Percentiles rank a stretch among this genome's conserved stretches.
Conservation (phyloP, 305 asterid genomes). For the Fraxinus sp. region DNA sequence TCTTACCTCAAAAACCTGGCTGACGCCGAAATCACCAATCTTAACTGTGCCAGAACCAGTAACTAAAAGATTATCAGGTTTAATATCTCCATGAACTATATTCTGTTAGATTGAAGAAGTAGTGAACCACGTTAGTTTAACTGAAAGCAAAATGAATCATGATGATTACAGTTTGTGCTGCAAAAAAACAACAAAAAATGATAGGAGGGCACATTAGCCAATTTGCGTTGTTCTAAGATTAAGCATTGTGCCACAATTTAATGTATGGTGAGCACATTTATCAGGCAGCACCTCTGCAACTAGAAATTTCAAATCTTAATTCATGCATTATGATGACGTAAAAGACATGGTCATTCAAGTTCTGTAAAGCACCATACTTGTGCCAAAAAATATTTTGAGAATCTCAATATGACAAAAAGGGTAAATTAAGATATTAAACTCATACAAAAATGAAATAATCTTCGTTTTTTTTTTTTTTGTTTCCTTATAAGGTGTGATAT, state of each 20-base stretch:
- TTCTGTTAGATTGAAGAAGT: slow-evolving; percentile 44
- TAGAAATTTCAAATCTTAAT: background rate
- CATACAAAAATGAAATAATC: background rate
- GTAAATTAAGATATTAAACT: background rate
- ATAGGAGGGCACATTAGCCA: background rate
- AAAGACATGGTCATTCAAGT: background rate
- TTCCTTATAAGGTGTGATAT: background rate
- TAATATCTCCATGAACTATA: slow-evolving; percentile 86
- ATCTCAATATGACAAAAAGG: background rate
- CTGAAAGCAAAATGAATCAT: background rate
- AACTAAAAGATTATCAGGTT: slow-evolving; percentile 82
- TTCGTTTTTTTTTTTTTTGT: background rate
- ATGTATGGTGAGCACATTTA: background rate
- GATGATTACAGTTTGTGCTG: slow-evolving; percentile 5
- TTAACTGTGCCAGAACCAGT: slow-evolving; percentile 54
- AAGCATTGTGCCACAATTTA: background rate
- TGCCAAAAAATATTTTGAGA: background rate
- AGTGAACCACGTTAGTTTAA: slow-evolving; percentile 19
- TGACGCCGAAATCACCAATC: background rate
- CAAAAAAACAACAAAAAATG: background rate
- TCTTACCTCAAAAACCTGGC: background rate
- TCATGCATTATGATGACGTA: background rate
- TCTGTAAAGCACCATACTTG: background rate
- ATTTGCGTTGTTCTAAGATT: background rate
- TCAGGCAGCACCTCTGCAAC: background rate